Base-by-base conservation (phyloP, 768 basidiomycete species). In the Hypsizygus marmoreus region DNA sequence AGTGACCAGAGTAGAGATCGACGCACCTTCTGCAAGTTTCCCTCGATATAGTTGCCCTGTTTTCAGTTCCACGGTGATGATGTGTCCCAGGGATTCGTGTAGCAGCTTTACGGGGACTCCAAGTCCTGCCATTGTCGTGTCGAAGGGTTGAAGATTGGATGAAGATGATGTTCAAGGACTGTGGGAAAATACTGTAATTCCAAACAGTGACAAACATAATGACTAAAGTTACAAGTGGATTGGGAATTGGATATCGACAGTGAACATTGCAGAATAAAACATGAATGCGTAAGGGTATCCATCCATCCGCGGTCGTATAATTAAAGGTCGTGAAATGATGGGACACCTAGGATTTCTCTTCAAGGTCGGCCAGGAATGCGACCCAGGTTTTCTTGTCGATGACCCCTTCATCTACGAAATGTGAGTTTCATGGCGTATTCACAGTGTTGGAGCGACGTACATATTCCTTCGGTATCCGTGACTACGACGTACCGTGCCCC, bases 31-130 rank as follows among this genome's bases (percentile, higher is more conserved):
- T 12, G 92, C 91, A 30, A 99, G 80, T 71, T 97, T 98, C 56
- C 97, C 97, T 37, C 97, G 79, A 70, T 98, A 99, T 40, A 97
- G 80, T 64, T 97, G 95, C 8, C 95, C 95, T 2, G 94, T 97
- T 70, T 98, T 98, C 45, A 97, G 81, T 67, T 99, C 97, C n/a
- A 95, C 92, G 4, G 95, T 97, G 54, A 99, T 88, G 44, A 97
- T 75, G 61, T 99, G 97, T 16, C 97, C 97, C 22, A 98, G 75
- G 44, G 91, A 90, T 73, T 98, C 97, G 62, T 98, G 95, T 33
- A 98, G 76, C 39, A 99, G 82, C 68, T 98, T 98, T 53, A 97
- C 89, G 50, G 95, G 95, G 47, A 97, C 90, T 65, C 95, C 95
- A 50, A 97, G 80, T 52, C 91, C 84, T 64, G 84, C 69, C 76